These are phyloP conservation scores for Pilatotrama ljubarskyi DNA, from an alignment of 768 basidiomycete species.

Conservation along the genomic window DNA sequence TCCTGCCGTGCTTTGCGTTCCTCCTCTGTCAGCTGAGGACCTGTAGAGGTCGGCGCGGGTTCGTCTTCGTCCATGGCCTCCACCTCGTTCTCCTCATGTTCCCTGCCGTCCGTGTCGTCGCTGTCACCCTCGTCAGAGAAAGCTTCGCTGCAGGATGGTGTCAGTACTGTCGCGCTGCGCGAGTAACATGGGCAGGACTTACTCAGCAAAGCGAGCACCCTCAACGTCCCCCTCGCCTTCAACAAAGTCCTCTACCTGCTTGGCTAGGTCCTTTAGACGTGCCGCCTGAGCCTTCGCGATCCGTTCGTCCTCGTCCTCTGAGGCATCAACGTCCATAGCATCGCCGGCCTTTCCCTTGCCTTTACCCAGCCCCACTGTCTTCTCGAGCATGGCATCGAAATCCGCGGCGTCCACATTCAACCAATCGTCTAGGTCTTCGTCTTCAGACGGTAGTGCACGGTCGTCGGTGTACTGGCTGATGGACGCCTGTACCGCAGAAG, in stretches of 20 bases:
- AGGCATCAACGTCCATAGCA: conserved; percentile 53
- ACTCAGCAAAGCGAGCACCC: conserved; percentile 93
- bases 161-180: not conserved
- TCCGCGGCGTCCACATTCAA: conserved; percentile 74
- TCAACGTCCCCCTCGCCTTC: conserved; percentile 86
- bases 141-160: conserved; percentile 49
- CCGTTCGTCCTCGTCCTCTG: conserved; percentile 46
- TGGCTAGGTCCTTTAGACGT: conserved; percentile 73
- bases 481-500: conserved; percentile 66
- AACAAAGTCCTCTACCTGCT: conserved; percentile 87
- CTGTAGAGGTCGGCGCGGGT: conserved; percentile 17
- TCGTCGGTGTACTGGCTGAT: conserved; percentile 44
- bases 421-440: conserved; percentile 86
- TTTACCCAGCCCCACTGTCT: conserved; percentile 30
- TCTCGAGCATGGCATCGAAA: conserved; percentile 72
- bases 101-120: conserved; percentile 42
- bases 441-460: conserved; percentile 28
- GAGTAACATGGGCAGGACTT: conserved; percentile 32
- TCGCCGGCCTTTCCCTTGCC: conserved; percentile 25
- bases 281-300: conserved; percentile 65
- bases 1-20: conserved; percentile 48
- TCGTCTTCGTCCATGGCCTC: conserved; percentile 43
- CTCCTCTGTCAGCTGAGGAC: conserved; percentile 6
- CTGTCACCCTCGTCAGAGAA: conserved; percentile 61
- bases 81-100: conserved; percentile 20